Base-by-base conservation (phyloP, 306 rosid species). In the Quercus alba region DNA sequence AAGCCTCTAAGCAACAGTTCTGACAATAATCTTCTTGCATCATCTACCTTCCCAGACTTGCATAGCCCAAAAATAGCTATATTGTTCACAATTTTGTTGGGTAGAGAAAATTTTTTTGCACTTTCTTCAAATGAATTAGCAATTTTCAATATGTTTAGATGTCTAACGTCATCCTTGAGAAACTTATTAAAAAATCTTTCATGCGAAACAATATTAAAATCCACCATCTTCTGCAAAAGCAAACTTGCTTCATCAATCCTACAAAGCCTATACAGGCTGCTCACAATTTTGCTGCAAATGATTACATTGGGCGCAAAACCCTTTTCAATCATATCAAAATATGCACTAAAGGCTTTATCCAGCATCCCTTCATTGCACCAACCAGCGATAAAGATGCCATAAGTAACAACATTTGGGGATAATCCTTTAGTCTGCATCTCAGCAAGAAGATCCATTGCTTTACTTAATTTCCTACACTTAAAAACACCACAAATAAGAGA, bases 371-470 rank as follows among this genome's bases (percentile, higher is more conserved):
- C 93, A 63, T 85, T 74, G 49, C 97, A 94, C 98, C 95, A 91
- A 81, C 98, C 97, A 77, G 92, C 69, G 66, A 94, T 90, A 44
- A 94, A 90, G 77, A 91, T 76, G 59, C 97, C 98, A 77, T 90
- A 88, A 78, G 97, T 92, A 78, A 91, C 83, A 70, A 78, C 74
- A 83, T 83, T 83, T 17, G 92, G 92, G 75, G 94, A 82, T 67
- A 92, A 67, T 75, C 88, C 90, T 81, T 89, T 85, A 52, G 77
- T 81, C 76, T 83, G 87, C 92, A 92, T 89, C 94, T 92, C 95
- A 67, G 73, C 83, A 64, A 90, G 90, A 69, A 92, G 86, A 76
- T 72, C 81, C 26, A 55, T 81, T 76, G 90, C 89, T 76, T 44
- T 77, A 67, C 80, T 79, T 70, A 82, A 77, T 81, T 85, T 86